Evolutionary conservation across 305 asterid species (phyloP).

Genomic region (Ilex paraguariensis): DNA sequence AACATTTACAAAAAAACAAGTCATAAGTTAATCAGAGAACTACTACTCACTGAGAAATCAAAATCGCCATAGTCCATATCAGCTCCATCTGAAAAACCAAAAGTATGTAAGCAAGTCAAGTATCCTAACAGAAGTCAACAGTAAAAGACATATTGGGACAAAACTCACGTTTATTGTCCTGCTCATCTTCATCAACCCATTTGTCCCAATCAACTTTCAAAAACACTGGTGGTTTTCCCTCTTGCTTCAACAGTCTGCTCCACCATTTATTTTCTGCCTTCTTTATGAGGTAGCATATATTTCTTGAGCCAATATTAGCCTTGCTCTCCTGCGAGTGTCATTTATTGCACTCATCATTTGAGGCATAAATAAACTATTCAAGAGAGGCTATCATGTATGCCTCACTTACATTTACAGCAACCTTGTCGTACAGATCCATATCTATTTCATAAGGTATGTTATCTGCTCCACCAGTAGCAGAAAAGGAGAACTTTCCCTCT

Average conservation of each 20-base stretch:
- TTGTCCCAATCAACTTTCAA: conserved; percentile 74
- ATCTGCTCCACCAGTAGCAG: conserved; percentile 50
- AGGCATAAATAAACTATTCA: too few relatives aligned
- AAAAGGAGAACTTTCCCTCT: conserved; percentile 52
- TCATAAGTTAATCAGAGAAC: not conserved
- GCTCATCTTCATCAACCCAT: conserved; percentile 74
- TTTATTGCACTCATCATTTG: not conserved
- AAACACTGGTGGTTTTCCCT: conserved; percentile 45
- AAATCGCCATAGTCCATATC: conserved; percentile 42
- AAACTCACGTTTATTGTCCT: conserved; percentile 30
- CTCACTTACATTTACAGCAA: conserved; percentile 46
- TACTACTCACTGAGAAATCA: conserved; percentile 47
- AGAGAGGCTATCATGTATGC: not conserved
- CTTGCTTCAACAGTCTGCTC: conserved; percentile 54
- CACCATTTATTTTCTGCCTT: conserved; percentile 67
- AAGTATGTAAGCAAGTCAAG: not conserved
- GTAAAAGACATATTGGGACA: not conserved
- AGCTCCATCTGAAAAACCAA: conserved; percentile 26
- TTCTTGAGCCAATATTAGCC: conserved; percentile 34
- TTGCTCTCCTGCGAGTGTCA: conserved; percentile 48
- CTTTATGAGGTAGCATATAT: conserved; percentile 45
- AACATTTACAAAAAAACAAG: not conserved
- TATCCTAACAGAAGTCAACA: not conserved
- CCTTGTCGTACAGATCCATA: conserved; percentile 50
- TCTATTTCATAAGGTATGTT: conserved; percentile 42